Conservation (phyloP, 2,329 filamentous ascomycete species). For the Lecanicillium sp. region DNA sequence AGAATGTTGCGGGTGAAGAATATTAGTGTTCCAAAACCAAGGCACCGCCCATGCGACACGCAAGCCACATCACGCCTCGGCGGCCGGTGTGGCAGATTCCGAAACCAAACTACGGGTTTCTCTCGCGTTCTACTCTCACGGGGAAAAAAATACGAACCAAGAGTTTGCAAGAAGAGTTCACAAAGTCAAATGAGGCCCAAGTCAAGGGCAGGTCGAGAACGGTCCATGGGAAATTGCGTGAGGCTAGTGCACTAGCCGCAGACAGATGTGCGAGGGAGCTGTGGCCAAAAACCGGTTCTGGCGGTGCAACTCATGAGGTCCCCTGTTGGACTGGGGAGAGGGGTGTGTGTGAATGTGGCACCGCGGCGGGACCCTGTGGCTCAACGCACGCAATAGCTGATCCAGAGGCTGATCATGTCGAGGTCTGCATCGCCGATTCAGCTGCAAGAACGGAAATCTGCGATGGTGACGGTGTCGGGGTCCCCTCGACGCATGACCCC, state of each 20-base stretch:
- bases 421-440: slow-evolving; percentile 7
- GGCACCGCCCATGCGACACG: not conserved
- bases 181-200: too few species aligned
- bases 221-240: not conserved
- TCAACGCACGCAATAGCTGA: not conserved
- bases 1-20: not conserved
- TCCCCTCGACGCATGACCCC: slow-evolving; percentile 5
- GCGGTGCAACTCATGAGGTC: not conserved
- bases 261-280: not conserved
- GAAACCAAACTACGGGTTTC: not conserved
- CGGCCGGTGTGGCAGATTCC: not conserved
- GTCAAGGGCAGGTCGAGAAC: not conserved
- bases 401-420: not conserved
- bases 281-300: slow-evolving; percentile 6
- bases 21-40: not conserved
- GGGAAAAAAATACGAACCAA: too few species aligned
- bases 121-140: not conserved
- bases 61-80: not conserved
- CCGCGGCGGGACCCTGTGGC: slow-evolving; percentile 7
- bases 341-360: not conserved
- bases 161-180: too few species aligned
- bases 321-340: not conserved
- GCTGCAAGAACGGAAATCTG: not conserved
- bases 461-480: not conserved
- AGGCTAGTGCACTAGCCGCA: slow-evolving; percentile 1